Percentiles rank a stretch among this genome's conserved stretches.
Evolutionary conservation across 306 rosid species (phyloP).

Genomic region (Abrus precatorius): DNA sequence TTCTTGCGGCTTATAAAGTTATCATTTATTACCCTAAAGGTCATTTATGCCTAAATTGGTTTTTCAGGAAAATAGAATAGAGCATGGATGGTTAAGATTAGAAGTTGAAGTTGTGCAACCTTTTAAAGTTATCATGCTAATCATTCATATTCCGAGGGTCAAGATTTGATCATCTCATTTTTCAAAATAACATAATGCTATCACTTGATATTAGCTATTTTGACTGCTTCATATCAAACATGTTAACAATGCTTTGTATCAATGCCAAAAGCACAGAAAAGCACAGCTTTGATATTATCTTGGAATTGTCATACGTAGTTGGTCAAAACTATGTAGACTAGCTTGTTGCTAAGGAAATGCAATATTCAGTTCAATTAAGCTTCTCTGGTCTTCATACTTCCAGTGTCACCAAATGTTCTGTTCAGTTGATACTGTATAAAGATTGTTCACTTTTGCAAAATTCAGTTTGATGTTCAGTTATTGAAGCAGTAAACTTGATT

Average conservation of each 20-base stretch:
- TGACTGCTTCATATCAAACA: background rate
- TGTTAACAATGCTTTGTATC: background rate
- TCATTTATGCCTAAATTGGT: background rate
- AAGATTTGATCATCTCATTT: background rate
- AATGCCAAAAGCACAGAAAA: background rate
- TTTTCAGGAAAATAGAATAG: background rate
- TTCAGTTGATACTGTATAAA: background rate
- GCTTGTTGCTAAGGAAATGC: background rate
- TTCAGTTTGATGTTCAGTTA: background rate
- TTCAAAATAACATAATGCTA: background rate
- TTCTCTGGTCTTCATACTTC: background rate
- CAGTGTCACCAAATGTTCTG: background rate
- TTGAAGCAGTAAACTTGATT: background rate
- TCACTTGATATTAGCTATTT: background rate
- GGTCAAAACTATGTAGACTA: background rate
- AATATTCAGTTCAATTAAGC: background rate
- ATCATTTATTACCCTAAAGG: background rate
- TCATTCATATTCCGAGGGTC: background rate
- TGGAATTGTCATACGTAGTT: background rate
- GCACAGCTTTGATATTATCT: background rate
- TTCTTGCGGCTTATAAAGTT: background rate
- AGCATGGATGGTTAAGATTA: background rate
- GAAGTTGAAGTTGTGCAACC: conserved; percentile 5
- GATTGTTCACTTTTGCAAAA: too few species aligned
- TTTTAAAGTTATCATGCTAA: background rate